Conservation (phyloP, 768 basidiomycete species). For the Phallus indusiatus region DNA sequence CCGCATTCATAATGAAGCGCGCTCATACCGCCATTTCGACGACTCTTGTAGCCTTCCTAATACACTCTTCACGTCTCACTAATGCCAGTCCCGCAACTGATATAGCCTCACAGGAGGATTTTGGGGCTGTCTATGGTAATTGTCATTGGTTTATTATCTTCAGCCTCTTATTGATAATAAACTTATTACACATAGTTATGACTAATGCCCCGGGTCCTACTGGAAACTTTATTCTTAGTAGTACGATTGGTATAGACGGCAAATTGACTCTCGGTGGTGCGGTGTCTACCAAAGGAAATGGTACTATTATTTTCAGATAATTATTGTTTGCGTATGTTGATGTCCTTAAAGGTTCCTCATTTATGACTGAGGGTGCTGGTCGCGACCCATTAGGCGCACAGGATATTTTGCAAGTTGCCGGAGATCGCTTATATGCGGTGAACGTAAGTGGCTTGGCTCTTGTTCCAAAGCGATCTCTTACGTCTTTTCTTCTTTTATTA, state of each 20-base stretch:
- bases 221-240: not conserved
- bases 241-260: not conserved
- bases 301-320: not conserved
- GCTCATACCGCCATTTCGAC: too few species aligned
- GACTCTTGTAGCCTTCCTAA: too few species aligned
- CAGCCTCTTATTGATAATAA: too few species aligned
- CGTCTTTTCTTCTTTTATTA: conserved; percentile 11
- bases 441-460: not conserved
- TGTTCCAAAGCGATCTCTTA: not conserved
- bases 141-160: too few species aligned
- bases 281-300: not conserved
- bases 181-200: too few species aligned
- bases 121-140: too few species aligned
- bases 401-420: not conserved
- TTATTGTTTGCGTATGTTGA: not conserved
- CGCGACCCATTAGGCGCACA: not conserved
- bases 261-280: not conserved
- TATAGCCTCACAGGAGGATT: too few species aligned
- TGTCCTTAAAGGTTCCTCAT: not conserved
- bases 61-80: too few species aligned
- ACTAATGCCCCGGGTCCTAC: too few species aligned
- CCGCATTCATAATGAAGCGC: too few species aligned
- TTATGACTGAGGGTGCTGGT: not conserved
- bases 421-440: not conserved
- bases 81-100: too few species aligned